Evolutionary conservation across 768 basidiomycete species (phyloP), one percentile per base, ranked within the genome.

Genomic region (Pholiota molesta): DNA sequence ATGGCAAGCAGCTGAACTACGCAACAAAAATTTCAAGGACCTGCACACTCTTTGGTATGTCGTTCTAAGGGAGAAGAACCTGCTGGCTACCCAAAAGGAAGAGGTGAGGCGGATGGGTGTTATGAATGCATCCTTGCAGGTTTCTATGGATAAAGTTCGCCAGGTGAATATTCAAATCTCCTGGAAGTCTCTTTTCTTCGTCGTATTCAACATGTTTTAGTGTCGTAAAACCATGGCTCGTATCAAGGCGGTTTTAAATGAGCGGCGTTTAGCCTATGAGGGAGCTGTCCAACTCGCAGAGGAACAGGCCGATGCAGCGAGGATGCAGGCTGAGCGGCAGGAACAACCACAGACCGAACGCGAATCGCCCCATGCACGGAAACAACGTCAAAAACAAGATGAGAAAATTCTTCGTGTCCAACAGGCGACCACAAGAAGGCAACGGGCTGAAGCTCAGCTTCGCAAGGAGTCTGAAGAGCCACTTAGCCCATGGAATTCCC

Each of bases 21-120:
- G 97, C 39, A 80, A 89, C 57, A 98, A 98, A 76, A 92, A 87
- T 65, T 99, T 99, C 80, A 84, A 86, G 62, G 96, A 99, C 71
- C 78, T 99, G 64, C 97, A 99, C 74, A 91, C 88, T 9, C 81
- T 99, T 39, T 99, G 97, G 97, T 98, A 97, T 73, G 82, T 98
- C 52, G 78, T 94, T 26, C 69, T 95, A 51, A 82, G 94, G 65
- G 97, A 99, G 74, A 85, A 92, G 3, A 99, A 99, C 75, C 79
- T 97, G 28, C 81, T 98, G 60, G 90, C 92, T 10, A 94, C 95
- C 9, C 96, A 99, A 74, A 82, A 79, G 63, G 91, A 91, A 66
- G 94, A 95, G 71, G 80, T 83, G 44, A 81, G 90, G 64, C 79
- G 94, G 66, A 71, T 90, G 66, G 86, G 86, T 14, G 73, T 85